A percentile compares a stretch with the other conserved stretches of the same genome.
phyloP scores from a whole-genome alignment of 345 rosid genomes.

The Lepidium didymum region DNA sequence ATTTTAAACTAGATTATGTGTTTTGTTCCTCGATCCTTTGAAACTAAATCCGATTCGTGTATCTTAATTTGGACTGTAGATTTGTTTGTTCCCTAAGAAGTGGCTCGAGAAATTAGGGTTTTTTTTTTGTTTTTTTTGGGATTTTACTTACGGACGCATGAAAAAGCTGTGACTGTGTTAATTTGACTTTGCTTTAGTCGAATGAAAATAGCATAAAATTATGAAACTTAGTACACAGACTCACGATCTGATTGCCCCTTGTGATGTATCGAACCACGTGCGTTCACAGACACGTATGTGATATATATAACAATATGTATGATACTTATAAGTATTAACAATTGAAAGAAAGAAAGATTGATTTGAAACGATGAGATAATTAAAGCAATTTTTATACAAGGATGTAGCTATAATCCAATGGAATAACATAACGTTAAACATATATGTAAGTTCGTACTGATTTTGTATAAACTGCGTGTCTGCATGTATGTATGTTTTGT shows the following conservation, averaged over 20 bases:
- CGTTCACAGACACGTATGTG: conserved; percentile 12
- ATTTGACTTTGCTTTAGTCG: neutral
- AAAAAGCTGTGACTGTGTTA: conserved; percentile 18
- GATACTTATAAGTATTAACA: neutral
- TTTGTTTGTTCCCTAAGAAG: conserved; percentile 24
- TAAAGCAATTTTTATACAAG: conserved; percentile 2
- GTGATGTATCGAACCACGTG: conserved; percentile 28
- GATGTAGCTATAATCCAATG: conserved; percentile 16
- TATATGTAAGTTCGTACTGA: conserved; percentile 18
- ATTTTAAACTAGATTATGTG: neutral
- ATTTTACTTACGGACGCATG: conserved; percentile 24
- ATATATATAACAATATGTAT: neutral
- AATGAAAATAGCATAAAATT: conserved; percentile 26
- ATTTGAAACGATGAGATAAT: conserved; percentile 25
- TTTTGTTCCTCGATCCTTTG: neutral
- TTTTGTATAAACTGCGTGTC: conserved; percentile 4
- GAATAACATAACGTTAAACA: conserved; percentile 18
- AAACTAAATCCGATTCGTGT: neutral
- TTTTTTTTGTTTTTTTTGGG: conserved; percentile 3
- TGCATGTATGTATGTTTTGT: neutral
- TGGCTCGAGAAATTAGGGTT: conserved; percentile 32
- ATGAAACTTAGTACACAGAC: conserved; percentile 22
- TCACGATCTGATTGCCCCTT: conserved; percentile 21
- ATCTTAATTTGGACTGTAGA: conserved; percentile 13
- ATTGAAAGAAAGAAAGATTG: conserved; percentile 13